Evolutionary conservation across 1,284 basidiomycete genomes (phyloP).

Genomic region (Neolentinus lepideus): DNA sequence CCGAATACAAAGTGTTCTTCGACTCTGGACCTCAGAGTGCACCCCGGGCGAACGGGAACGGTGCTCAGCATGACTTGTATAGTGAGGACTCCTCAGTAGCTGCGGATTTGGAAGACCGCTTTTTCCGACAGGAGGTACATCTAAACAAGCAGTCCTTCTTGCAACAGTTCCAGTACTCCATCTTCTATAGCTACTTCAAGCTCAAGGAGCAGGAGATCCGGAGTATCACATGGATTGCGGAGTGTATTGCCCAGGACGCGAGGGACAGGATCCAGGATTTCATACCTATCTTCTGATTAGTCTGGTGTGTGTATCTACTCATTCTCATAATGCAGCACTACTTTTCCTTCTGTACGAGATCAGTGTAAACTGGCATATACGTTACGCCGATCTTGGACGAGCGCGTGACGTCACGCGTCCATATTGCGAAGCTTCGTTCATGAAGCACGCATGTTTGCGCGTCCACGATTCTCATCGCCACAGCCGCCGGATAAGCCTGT

Average conservation of each 20-base stretch:
- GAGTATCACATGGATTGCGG: slow-evolving; percentile 95
- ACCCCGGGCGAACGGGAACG: slow-evolving; percentile 12
- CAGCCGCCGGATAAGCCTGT: neutral
- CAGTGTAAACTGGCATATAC: too few relatives aligned
- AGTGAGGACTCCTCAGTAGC: slow-evolving; percentile 52
- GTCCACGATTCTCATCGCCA: neutral
- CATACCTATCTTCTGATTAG: slow-evolving; percentile 71
- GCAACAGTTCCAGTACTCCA: slow-evolving; percentile 91
- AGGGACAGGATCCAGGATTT: slow-evolving; percentile 91
- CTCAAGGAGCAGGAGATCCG: slow-evolving; percentile 99
- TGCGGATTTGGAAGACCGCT: slow-evolving; percentile 85
- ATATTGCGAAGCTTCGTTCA: neutral
- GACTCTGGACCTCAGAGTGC: slow-evolving; percentile 35
- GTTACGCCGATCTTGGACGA: too few relatives aligned
- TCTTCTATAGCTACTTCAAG: slow-evolving; percentile 94
- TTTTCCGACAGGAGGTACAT: slow-evolving; percentile 92
- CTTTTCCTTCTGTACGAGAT: too few relatives aligned
- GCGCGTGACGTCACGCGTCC: slow-evolving; percentile 1
- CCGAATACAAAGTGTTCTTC: slow-evolving; percentile 92
- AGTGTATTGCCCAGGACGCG: slow-evolving; percentile 94
- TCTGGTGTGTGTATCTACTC: neutral
- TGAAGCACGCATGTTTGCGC: neutral
- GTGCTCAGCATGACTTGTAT: slow-evolving; percentile 22
- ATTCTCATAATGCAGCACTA: neutral
- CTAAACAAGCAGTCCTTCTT: slow-evolving; percentile 91